phyloP scores from a whole-genome alignment of 2,329 filamentous ascomycete species.

The Tolypocladium sp. region DNA sequence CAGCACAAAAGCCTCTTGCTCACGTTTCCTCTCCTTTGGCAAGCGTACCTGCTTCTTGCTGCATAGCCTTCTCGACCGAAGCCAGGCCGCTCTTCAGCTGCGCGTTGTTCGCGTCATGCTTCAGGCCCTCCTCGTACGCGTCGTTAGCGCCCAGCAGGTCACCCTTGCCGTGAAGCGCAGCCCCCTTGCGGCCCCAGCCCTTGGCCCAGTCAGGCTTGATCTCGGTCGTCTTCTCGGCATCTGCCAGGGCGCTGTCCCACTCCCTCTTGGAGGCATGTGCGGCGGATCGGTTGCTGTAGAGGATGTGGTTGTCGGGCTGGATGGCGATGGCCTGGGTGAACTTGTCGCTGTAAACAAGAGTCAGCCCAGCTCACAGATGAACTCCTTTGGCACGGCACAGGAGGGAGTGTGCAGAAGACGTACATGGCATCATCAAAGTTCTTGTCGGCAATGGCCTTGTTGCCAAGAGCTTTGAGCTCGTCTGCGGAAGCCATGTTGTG shows the following conservation, averaged over 20 bases:
- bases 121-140: conserved; percentile 89
- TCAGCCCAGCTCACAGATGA: neutral
- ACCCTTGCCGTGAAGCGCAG: conserved; percentile 78
- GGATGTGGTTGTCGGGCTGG: conserved; percentile 85
- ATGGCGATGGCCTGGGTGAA: conserved; percentile 89
- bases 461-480: conserved; percentile 93
- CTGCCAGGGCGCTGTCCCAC: conserved; percentile 73
- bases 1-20: neutral
- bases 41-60: conserved; percentile 36
- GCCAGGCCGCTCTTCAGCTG: conserved; percentile 84
- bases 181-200: conserved; percentile 89
- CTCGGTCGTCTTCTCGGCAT: conserved; percentile 88
- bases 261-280: conserved; percentile 82
- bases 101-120: conserved; percentile 83
- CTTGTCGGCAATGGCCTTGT: conserved; percentile 97
- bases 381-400: neutral
- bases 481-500: conserved; percentile 49
- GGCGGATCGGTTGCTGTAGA: conserved; percentile 94
- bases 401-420: conserved; percentile 27
- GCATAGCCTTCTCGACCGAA: conserved; percentile 79
- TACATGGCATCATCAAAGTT: conserved; percentile 95
- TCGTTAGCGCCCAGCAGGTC: conserved; percentile 80
- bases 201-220: conserved; percentile 98
- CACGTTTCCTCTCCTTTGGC: neutral
- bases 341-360: conserved; percentile 56